Conservation (phyloP, 129 eudicot genomes). For the Chrysanthemum lavandulifolium region DNA sequence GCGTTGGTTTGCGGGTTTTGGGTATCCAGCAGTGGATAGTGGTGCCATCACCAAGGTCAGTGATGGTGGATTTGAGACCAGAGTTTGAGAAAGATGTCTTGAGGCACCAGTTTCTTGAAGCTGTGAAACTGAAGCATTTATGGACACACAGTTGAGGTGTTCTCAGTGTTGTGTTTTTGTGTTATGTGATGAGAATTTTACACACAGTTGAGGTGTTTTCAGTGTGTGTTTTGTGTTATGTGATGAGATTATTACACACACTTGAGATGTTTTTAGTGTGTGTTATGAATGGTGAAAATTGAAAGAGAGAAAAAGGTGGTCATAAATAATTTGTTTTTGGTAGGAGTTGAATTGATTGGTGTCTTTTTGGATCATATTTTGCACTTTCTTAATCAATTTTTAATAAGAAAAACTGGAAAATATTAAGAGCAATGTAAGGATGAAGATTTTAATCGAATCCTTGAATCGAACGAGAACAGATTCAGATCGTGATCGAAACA, state of each 20-base stretch:
- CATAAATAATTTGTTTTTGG: constrained; percentile 17
- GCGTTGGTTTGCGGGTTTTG: constrained; percentile 40
- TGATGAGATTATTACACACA: constrained; percentile 16
- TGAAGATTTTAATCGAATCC: no score
- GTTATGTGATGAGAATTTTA: not conserved
- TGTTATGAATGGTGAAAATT: not conserved
- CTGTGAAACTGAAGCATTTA: constrained; percentile 64
- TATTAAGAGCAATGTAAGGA: no score
- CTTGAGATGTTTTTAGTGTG: constrained; percentile 30
- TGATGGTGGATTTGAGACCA: constrained; percentile 64
- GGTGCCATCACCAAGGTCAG: constrained; percentile 80
- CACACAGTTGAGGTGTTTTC: constrained; percentile 33
- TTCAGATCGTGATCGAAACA: no score
- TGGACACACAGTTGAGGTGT: constrained; percentile 17
- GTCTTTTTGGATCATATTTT: not conserved
- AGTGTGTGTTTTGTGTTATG: constrained; percentile 13
- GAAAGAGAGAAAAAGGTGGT: constrained; percentile 4
- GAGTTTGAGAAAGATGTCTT: constrained; percentile 43
- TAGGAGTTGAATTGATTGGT: constrained; percentile 23
- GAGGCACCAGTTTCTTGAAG: constrained; percentile 52
- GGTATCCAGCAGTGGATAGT: constrained; percentile 86
- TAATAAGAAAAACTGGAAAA: no score
- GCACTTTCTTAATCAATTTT: not conserved
- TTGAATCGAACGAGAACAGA: no score
- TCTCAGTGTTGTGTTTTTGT: constrained; percentile 18